Percentiles rank a stretch among this genome's conserved stretches.
phyloP scores from a whole-genome alignment of 139 green algal species.

The Closterium sp. region DNA sequence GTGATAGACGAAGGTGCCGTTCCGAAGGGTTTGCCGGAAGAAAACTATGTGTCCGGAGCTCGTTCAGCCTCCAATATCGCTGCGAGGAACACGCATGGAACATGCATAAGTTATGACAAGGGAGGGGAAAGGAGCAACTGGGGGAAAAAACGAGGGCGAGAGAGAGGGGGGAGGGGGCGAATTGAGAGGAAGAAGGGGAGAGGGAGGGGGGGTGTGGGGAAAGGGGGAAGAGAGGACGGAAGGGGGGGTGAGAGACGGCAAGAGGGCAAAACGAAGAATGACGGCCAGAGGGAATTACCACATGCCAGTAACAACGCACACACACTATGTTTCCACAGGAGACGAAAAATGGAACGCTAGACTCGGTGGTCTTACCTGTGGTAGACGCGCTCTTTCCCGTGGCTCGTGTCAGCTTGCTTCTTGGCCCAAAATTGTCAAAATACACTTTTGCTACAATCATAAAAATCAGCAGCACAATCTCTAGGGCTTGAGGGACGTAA shows the following conservation, averaged over 20 bases:
- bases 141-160: too few species aligned
- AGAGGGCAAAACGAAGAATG: neutral
- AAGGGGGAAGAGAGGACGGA: neutral
- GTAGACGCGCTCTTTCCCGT: neutral
- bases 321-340: too few species aligned
- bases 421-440: neutral
- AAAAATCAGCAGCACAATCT: neutral
- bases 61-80: neutral
- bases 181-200: neutral
- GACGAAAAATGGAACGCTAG: neutral
- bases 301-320: neutral
- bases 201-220: too few species aligned
- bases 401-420: neutral
- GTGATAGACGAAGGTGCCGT: too few species aligned
- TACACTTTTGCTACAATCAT: neutral
- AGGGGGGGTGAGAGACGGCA: neutral
- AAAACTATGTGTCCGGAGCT: neutral
- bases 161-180: too few species aligned
- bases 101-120: neutral
- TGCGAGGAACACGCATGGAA: neutral
- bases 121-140: too few species aligned
- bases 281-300: neutral
- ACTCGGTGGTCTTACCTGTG: neutral
- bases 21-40: too few species aligned
- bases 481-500: neutral